These are phyloP conservation scores for Pholiota molesta DNA, from an alignment of 768 basidiomycete genomes.

Conservation along the genomic window DNA sequence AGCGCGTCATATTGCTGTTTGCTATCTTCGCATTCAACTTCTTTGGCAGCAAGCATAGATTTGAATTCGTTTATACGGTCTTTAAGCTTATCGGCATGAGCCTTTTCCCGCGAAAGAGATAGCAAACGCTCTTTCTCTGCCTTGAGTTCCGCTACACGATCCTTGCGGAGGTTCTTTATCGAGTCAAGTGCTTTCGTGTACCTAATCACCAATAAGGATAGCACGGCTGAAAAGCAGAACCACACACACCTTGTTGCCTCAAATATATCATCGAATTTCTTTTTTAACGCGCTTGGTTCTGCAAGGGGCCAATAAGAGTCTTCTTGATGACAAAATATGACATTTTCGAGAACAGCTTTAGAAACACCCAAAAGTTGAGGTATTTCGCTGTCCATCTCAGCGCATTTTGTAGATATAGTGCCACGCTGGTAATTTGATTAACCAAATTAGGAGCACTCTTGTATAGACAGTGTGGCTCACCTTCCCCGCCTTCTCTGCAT, in stretches of 20 bases:
- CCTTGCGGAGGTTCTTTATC: conserved; percentile 90
- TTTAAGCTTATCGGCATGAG: conserved; percentile 83
- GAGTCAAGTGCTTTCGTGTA: conserved; percentile 97
- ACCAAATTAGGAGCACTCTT: not conserved
- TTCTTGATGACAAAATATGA: conserved; percentile 99
- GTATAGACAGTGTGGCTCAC: conserved; percentile 44
- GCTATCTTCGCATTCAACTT: conserved; percentile 73
- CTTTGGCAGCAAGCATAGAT: conserved; percentile 64
- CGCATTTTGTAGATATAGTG: conserved; percentile 95
- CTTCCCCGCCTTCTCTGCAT: conserved; percentile 73
- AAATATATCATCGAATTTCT: conserved; percentile 99
- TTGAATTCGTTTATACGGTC: conserved; percentile 64
- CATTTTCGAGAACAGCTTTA: conserved; percentile 97
- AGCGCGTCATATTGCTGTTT: conserved; percentile 66
- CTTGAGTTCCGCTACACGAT: conserved; percentile 88
- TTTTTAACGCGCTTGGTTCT: conserved; percentile 89
- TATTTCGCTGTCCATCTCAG: conserved; percentile 94
- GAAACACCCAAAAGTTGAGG: conserved; percentile 93
- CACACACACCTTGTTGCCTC: conserved; percentile 85
- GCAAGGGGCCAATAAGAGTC: conserved; percentile 98
- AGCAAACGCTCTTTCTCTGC: conserved; percentile 88
- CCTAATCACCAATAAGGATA: conserved; percentile 39
- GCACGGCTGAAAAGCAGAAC: not conserved
- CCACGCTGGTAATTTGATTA: conserved; percentile 57
- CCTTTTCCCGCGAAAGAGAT: conserved; percentile 78